Evolutionary conservation across 768 basidiomycete species (phyloP).

Genomic region (Favolaschia claudopus): DNA sequence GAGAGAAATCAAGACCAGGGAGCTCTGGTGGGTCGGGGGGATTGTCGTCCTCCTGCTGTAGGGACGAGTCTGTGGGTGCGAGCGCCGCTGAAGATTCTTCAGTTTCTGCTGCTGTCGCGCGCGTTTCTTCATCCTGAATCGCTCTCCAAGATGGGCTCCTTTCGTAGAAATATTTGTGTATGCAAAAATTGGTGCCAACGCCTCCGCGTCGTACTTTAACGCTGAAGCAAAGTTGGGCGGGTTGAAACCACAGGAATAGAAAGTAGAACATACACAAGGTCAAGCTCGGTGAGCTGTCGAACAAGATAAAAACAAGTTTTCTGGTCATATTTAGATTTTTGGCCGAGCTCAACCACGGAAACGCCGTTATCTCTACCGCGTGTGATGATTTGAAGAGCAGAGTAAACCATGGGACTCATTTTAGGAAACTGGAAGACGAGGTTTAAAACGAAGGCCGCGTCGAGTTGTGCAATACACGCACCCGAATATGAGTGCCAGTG

Average conservation of each 20-base stretch:
- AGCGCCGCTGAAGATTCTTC: conserved; percentile 17
- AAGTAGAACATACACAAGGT: conserved; percentile 66
- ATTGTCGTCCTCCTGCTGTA: conserved; percentile 46
- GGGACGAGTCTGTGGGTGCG: conserved; percentile 34
- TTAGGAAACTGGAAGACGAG: conserved; percentile 65
- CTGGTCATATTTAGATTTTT: conserved; percentile 83
- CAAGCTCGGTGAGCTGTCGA: conserved; percentile 75
- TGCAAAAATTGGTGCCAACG: conserved; percentile 76
- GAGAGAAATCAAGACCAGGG: conserved; percentile 61
- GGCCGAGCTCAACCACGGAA: conserved; percentile 79
- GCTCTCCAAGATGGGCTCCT: conserved; percentile 77
- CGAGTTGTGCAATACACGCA: conserved; percentile 44
- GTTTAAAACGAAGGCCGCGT: neutral
- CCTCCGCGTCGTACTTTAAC: conserved; percentile 82
- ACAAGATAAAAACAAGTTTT: conserved; percentile 91
- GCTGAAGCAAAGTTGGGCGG: conserved; percentile 40
- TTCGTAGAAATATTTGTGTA: conserved; percentile 88
- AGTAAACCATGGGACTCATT: conserved; percentile 86
- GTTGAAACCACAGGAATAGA: neutral
- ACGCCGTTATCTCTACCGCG: conserved; percentile 80
- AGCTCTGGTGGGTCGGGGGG: conserved; percentile 35
- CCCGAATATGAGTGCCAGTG: conserved; percentile 86
- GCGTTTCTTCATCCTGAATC: conserved; percentile 73
- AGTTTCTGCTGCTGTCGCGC: conserved; percentile 47
- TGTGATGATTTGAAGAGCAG: conserved; percentile 84